Percentiles rank a stretch among this genome's conserved stretches.
phyloP scores from a whole-genome alignment of 2,329 filamentous ascomycete genomes.

The Trichophyton schoenleinii region DNA sequence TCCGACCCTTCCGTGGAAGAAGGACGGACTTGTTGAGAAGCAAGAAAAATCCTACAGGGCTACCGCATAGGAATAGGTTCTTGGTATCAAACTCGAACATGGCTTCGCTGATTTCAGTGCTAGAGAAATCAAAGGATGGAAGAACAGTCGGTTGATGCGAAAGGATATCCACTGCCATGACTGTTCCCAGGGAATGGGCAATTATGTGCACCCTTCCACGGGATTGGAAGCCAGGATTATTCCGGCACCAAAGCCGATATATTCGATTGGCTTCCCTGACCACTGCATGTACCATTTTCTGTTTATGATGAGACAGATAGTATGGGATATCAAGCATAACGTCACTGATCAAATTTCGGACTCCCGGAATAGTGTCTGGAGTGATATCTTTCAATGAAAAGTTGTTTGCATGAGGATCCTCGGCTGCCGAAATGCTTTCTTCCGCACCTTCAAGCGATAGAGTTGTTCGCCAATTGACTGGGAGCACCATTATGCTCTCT shows the following conservation, averaged over 20 bases:
- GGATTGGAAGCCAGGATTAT: slow-evolving; percentile 75
- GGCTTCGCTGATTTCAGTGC: slow-evolving; percentile 33
- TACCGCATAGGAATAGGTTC: slow-evolving; percentile 80
- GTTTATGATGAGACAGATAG: slow-evolving; percentile 91
- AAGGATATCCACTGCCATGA: slow-evolving; percentile 85
- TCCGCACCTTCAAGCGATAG: slow-evolving; percentile 76
- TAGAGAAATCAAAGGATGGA: slow-evolving; percentile 36
- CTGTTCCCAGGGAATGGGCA: slow-evolving; percentile 84
- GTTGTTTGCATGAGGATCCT: slow-evolving; percentile 47
- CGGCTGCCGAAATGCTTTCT: slow-evolving; percentile 39
- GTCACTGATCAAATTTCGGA: slow-evolving; percentile 89
- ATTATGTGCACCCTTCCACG: slow-evolving; percentile 81
- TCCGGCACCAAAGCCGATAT: slow-evolving; percentile 87
- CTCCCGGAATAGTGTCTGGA: slow-evolving; percentile 73
- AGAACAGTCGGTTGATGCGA: slow-evolving; percentile 72
- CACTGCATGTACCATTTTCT: slow-evolving; percentile 84
- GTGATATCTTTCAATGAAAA: slow-evolving; percentile 80
- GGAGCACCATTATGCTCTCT: slow-evolving; percentile 85
- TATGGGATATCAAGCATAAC: slow-evolving; percentile 98
- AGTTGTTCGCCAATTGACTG: slow-evolving; percentile 85
- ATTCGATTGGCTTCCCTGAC: slow-evolving; percentile 86
- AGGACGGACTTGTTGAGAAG: slow-evolving; percentile 63
- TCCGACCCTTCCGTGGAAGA: slow-evolving; percentile 60
- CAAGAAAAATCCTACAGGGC: slow-evolving; percentile 84
- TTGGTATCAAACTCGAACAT: slow-evolving; percentile 86